Percentiles rank a stretch among this genome's conserved stretches.
Evolutionary conservation across 2,329 filamentous ascomycete species (phyloP).

Genomic region (Fusarium sp.): DNA sequence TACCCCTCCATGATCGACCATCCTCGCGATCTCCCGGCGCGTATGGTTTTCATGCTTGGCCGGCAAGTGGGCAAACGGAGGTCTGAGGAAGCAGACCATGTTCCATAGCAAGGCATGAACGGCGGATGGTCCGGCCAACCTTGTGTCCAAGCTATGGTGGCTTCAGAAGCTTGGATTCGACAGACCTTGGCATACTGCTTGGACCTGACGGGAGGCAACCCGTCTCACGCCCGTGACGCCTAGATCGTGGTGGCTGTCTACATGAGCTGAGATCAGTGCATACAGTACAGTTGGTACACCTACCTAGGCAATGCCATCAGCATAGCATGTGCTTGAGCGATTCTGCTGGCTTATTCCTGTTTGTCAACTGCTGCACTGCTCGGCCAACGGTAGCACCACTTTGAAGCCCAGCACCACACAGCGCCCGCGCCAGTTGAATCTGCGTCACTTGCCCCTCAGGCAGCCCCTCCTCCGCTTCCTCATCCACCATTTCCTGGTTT

Average conservation of each 20-base stretch:
- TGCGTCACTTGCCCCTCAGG: slow-evolving; percentile 45
- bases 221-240: slow-evolving; percentile 8
- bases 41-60: slow-evolving; percentile 43
- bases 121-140: slow-evolving; percentile 19
- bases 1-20: slow-evolving; percentile 35
- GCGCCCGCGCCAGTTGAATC: slow-evolving; percentile 35
- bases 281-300: neutral
- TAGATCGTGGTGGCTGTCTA: slow-evolving; percentile 19
- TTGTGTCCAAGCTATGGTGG: slow-evolving; percentile 4
- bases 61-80: slow-evolving; percentile 13
- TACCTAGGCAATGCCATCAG: neutral
- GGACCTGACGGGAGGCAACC: slow-evolving; percentile 27
- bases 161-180: slow-evolving; percentile 14
- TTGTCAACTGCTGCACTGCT: slow-evolving; percentile 20
- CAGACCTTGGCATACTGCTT: slow-evolving; percentile 8
- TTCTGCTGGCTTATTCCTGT: slow-evolving; percentile 27
- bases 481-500: slow-evolving; percentile 18
- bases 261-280: slow-evolving; percentile 6
- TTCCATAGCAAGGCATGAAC: slow-evolving; percentile 8
- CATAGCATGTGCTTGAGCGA: slow-evolving; percentile 12
- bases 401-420: slow-evolving; percentile 6
- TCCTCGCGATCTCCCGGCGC: slow-evolving; percentile 31
- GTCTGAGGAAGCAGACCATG: slow-evolving; percentile 12
- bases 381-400: slow-evolving; percentile 11
- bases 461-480: slow-evolving; percentile 31